Evolutionary conservation across 2,329 filamentous ascomycete genomes (phyloP).

Genomic region (Aspergillus latus): DNA sequence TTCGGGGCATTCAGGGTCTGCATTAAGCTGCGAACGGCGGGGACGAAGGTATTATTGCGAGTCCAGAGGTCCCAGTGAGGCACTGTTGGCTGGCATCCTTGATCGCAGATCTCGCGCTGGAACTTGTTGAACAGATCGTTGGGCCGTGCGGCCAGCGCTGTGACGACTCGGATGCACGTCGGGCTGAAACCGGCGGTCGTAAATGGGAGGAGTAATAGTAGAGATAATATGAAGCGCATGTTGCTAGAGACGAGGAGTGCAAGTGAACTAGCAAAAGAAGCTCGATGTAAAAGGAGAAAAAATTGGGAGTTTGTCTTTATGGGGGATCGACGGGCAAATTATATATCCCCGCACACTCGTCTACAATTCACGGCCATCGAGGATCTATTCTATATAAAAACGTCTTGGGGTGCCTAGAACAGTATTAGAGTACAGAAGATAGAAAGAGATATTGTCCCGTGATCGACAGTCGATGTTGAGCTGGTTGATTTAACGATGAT

Average conservation of each 20-base stretch:
- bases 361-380: not conserved
- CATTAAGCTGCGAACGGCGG: slow-evolving; percentile 36
- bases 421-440: too few relatives aligned
- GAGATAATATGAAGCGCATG: slow-evolving; percentile 25
- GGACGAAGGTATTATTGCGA: slow-evolving; percentile 37
- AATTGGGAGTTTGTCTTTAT: not conserved
- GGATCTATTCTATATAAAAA: too few relatives aligned
- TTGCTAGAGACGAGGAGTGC: not conserved
- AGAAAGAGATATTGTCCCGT: not conserved
- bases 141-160: slow-evolving; percentile 53
- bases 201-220: slow-evolving; percentile 21
- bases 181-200: slow-evolving; percentile 47
- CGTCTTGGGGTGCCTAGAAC: too few relatives aligned
- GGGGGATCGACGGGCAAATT: not conserved
- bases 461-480: not conserved
- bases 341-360: not conserved
- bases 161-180: slow-evolving; percentile 82
- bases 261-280: not conserved
- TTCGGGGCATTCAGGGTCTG: slow-evolving; percentile 31
- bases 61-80: slow-evolving; percentile 40
- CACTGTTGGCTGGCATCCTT: slow-evolving; percentile 35
- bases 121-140: slow-evolving; percentile 34
- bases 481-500: slow-evolving; percentile 5
- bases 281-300: not conserved
- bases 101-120: slow-evolving; percentile 35